These are phyloP conservation scores for Xylaria nigripes DNA, from an alignment of 495 filamentous ascomycete species.

Conservation along the genomic window DNA sequence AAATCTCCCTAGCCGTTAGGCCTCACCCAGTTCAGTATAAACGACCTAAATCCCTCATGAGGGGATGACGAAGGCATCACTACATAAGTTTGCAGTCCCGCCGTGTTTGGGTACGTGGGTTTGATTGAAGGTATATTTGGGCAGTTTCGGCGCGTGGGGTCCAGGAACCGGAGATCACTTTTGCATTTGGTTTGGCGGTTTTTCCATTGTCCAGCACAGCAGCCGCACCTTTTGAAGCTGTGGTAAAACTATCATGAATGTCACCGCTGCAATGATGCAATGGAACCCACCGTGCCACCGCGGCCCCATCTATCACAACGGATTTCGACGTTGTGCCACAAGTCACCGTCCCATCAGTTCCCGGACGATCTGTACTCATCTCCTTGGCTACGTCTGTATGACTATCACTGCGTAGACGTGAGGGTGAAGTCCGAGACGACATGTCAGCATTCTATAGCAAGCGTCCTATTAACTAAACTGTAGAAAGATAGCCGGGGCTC, in stretches of 20 bases:
- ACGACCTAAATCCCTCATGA: conserved; percentile 17
- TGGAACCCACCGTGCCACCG: too few species aligned
- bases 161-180: conserved; percentile 35
- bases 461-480: too few species aligned
- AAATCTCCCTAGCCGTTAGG: not conserved
- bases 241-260: too few species aligned
- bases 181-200: too few species aligned
- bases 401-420: too few species aligned
- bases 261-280: too few species aligned
- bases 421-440: conserved; percentile 5
- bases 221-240: too few species aligned
- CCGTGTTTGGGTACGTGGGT: conserved; percentile 16
- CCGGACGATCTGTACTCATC: conserved; percentile 8
- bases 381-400: conserved; percentile 12
- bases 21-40: conserved; percentile 15
- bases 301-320: conserved; percentile 29
- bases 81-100: conserved; percentile 25
- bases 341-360: not conserved
- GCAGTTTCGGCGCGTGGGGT: conserved; percentile 22
- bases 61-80: conserved; percentile 6
- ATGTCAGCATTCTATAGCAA: conserved; percentile 3
- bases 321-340: conserved; percentile 12
- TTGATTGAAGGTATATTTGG: conserved; percentile 25
- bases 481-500: too few species aligned
- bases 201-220: too few species aligned